Evolutionary conservation across 192 early-diverging fungal species (phyloP).

Genomic region (Rhizophagus clarus): DNA sequence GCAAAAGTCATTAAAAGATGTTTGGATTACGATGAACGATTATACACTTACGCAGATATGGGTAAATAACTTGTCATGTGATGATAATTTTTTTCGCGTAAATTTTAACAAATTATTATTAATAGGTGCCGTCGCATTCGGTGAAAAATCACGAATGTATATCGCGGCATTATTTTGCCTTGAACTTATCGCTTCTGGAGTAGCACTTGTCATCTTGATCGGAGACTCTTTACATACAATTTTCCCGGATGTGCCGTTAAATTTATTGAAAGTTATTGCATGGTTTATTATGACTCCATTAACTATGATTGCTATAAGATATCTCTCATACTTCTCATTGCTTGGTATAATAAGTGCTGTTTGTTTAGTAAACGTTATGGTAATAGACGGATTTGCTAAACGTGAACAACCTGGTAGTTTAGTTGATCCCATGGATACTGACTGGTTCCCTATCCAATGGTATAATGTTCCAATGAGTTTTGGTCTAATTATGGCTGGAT

Average conservation of each 20-base stretch:
- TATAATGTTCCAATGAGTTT: slow-evolving; percentile 47
- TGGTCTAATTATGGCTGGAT: slow-evolving; percentile 61
- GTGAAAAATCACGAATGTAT: slow-evolving; percentile 32
- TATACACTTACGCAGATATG: slow-evolving; percentile 48
- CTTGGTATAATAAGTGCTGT: slow-evolving; percentile 60
- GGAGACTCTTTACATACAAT: slow-evolving; percentile 40
- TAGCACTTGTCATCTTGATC: slow-evolving; percentile 42
- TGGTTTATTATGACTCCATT: slow-evolving; percentile 55
- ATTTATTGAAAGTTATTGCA: slow-evolving; percentile 49
- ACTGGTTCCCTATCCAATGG: slow-evolving; percentile 40
- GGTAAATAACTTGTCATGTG: slow-evolving; percentile 20
- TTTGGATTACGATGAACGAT: slow-evolving; percentile 34
- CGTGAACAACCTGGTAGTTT: slow-evolving; percentile 57
- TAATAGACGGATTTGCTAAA: slow-evolving; percentile 59
- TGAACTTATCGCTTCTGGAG: slow-evolving; percentile 44
- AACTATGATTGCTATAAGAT: slow-evolving; percentile 50
- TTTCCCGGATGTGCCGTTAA: slow-evolving; percentile 35
- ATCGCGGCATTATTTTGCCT: slow-evolving; percentile 41
- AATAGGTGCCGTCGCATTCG: slow-evolving; percentile 47
- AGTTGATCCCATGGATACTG: slow-evolving; percentile 50
- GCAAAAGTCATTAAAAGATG: slow-evolving; percentile 64
- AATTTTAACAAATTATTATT: background rate
- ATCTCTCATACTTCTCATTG: slow-evolving; percentile 56
- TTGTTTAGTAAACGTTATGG: slow-evolving; percentile 54
- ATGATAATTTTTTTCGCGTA: background rate